phyloP scores from a whole-genome alignment of 208 protist genomes.

The Trypanosoma boissoni region DNA sequence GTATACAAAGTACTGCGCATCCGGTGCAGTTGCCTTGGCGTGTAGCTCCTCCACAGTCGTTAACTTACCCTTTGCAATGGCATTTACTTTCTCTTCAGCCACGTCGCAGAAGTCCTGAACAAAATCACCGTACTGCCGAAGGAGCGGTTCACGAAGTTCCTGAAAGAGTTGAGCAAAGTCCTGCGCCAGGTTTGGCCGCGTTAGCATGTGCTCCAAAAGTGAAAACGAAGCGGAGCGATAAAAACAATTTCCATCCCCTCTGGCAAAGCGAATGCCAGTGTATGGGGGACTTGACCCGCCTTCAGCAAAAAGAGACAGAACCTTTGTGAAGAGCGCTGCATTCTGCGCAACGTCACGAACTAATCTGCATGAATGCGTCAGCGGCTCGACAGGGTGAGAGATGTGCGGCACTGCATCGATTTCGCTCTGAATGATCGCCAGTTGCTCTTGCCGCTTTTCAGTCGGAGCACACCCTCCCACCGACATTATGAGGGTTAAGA shows the following conservation, averaged over 20 bases:
- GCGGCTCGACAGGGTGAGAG: constrained; percentile 25
- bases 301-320: constrained; percentile 37
- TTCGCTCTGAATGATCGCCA: constrained; percentile 63
- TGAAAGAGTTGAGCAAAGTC: constrained; percentile 21
- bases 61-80: constrained; percentile 29
- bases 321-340: constrained; percentile 33
- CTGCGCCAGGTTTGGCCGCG: constrained; percentile 15
- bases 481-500: no score
- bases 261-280: constrained; percentile 53
- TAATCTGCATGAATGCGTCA: constrained; percentile 31
- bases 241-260: constrained; percentile 88
- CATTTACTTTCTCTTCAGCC: constrained; percentile 27
- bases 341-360: constrained; percentile 44
- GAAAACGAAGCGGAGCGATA: constrained; percentile 72
- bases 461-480: background rate
- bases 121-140: constrained; percentile 57
- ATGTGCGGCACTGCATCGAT: constrained; percentile 45
- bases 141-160: constrained; percentile 24
- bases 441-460: constrained; percentile 37
- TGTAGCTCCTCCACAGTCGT: constrained; percentile 22
- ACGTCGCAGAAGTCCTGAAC: constrained; percentile 73
- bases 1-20: constrained; percentile 55
- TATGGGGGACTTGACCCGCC: background rate
- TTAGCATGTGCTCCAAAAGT: constrained; percentile 40
- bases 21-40: constrained; percentile 27